Conservation (phyloP, 345 rosid genomes). For the Ailanthus altissimus region DNA sequence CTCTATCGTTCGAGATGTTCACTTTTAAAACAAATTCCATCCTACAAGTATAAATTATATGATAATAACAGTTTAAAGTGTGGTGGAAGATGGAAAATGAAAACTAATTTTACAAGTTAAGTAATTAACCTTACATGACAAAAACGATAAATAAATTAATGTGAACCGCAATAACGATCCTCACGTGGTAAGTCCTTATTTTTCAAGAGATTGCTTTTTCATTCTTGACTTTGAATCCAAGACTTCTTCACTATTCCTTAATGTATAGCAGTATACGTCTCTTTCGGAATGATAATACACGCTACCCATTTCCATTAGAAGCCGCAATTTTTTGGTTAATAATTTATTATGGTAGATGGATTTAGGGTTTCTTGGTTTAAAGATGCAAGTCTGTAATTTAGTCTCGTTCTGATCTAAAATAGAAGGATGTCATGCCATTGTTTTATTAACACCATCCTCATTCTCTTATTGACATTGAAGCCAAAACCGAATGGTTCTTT, state of each 20-base stretch:
- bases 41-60: too few relatives aligned
- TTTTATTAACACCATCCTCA: too few relatives aligned
- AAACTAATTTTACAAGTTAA: not conserved
- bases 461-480: too few relatives aligned
- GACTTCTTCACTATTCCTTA: not conserved
- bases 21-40: too few relatives aligned
- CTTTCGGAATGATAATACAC: not conserved
- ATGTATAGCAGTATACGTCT: not conserved
- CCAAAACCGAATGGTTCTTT: not conserved
- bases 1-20: too few relatives aligned
- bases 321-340: constrained; percentile 5
- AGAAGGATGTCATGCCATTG: not conserved
- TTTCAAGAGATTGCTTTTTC: not conserved
- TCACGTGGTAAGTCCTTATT: not conserved
- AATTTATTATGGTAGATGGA: not conserved
- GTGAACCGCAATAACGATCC: not conserved
- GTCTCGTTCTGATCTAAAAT: not conserved
- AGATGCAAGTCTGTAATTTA: not conserved
- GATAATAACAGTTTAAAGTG: too few relatives aligned
- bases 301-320: constrained; percentile 2
- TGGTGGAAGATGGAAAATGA: too few relatives aligned
- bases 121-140: not conserved
- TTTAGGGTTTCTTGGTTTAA: not conserved
- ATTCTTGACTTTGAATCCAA: not conserved
- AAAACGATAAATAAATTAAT: not conserved